A percentile compares a stretch with the other conserved stretches of the same genome.
Evolutionary conservation across 2,329 filamentous ascomycete genomes (phyloP).

Genomic region (Aspergillus quadrilineatus): DNA sequence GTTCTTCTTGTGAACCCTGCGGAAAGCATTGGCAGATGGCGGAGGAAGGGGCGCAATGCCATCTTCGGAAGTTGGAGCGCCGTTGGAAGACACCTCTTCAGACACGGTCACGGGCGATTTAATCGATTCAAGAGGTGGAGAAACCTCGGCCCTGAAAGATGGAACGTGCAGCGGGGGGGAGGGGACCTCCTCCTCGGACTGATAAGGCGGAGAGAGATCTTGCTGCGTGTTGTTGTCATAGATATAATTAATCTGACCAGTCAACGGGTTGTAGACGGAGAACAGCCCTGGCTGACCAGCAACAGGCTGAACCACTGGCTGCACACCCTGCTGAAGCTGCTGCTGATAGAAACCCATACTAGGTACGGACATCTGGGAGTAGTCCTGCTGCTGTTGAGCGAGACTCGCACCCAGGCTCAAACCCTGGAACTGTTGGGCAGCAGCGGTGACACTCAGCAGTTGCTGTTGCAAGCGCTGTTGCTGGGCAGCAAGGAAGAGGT

Average conservation of each 20-base stretch:
- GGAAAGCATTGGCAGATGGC: constrained; percentile 87
- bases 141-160: constrained; percentile 75
- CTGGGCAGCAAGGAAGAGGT: constrained; percentile 88
- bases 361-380: constrained; percentile 52
- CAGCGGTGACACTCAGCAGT: constrained; percentile 76
- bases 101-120: constrained; percentile 60
- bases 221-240: constrained; percentile 65
- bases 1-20: constrained; percentile 88
- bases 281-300: constrained; percentile 73
- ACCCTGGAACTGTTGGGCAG: constrained; percentile 77
- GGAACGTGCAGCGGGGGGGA: constrained; percentile 55
- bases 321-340: constrained; percentile 65
- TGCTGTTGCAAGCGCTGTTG: constrained; percentile 95
- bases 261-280: constrained; percentile 80
- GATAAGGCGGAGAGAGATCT: constrained; percentile 35
- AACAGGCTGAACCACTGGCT: constrained; percentile 63
- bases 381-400: constrained; percentile 50
- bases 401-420: constrained; percentile 62
- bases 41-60: constrained; percentile 74
- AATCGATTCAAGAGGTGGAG: constrained; percentile 68
- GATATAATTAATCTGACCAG: constrained; percentile 79
- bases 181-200: constrained; percentile 40
- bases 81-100: constrained; percentile 62
- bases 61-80: constrained; percentile 67
- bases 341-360: constrained; percentile 62